A percentile compares a stretch with the other conserved stretches of the same genome.
Evolutionary conservation across 1,284 basidiomycete species (phyloP).

Genomic region (Cutaneotrichosporon arboriforme): DNA sequence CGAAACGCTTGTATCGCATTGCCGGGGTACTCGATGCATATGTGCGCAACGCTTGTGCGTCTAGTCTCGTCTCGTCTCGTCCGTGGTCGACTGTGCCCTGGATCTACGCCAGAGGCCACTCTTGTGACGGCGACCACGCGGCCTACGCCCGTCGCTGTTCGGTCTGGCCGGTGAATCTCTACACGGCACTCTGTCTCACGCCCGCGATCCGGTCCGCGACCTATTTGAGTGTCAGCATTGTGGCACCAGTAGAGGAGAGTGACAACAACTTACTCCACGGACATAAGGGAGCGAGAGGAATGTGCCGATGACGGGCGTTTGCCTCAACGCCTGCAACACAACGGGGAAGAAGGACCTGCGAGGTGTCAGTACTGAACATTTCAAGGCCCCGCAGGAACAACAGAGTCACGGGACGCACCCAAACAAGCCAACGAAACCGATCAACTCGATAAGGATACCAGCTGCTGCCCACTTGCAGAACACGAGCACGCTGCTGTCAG

Average conservation of each 20-base stretch:
- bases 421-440: constrained; percentile 95
- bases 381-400: background rate
- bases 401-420: constrained; percentile 60
- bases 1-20: too few species aligned
- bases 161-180: background rate
- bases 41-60: too few species aligned
- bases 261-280: constrained; percentile 49
- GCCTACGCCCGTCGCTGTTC: too few species aligned
- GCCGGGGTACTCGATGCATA: too few species aligned
- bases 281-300: constrained; percentile 81
- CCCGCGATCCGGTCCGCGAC: constrained; percentile 45
- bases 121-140: too few species aligned
- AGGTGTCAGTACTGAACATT: background rate
- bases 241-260: too few species aligned
- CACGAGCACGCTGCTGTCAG: constrained; percentile 37
- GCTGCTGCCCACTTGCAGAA: constrained; percentile 89
- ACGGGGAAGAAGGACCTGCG: constrained; percentile 98
- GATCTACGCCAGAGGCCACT: too few species aligned
- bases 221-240: constrained; percentile 13
- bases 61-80: too few species aligned
- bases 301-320: constrained; percentile 87
- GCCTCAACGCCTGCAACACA: constrained; percentile 89
- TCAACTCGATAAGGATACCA: constrained; percentile 87
- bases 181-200: constrained; percentile 47
- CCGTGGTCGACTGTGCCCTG: too few species aligned